phyloP scores from a whole-genome alignment of 768 basidiomycete genomes.

The Lactarius psammicola region DNA sequence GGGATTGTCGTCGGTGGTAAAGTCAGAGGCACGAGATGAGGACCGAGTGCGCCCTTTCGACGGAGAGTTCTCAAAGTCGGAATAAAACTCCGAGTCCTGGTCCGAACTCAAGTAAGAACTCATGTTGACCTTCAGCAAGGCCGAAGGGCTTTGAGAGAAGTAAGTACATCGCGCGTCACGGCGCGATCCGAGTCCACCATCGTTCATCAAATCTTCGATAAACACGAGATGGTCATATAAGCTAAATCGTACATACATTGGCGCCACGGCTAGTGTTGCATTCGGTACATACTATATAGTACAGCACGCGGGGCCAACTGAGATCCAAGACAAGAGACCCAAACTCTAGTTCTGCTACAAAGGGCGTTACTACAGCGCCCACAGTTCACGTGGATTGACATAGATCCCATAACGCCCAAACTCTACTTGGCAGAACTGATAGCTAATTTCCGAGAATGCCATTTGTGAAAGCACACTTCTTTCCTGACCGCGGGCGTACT shows the following conservation, averaged over 20 bases:
- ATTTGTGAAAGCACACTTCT: not conserved
- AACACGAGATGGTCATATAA: too few relatives aligned
- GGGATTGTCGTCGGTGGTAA: constrained; percentile 31
- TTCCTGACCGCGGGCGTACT: not conserved
- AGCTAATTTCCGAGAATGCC: not conserved
- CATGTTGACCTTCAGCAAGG: not conserved
- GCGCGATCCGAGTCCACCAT: not conserved
- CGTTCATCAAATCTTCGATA: too few relatives aligned
- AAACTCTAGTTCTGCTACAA: not conserved
- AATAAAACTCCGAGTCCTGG: constrained; percentile 19
- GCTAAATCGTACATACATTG: too few relatives aligned
- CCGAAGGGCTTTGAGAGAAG: not conserved
- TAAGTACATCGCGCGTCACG: not conserved
- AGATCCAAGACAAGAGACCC: not conserved
- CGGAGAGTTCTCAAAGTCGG: constrained; percentile 21
- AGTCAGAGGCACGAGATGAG: constrained; percentile 29
- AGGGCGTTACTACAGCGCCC: not conserved
- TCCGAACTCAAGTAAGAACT: constrained; percentile 3
- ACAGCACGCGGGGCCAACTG: not conserved
- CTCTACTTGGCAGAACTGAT: not conserved
- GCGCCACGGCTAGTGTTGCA: not conserved
- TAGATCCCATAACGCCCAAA: not conserved
- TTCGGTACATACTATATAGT: not conserved
- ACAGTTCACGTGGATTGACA: not conserved
- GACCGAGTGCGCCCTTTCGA: constrained; percentile 23